Conservation (phyloP, 225 moss, liverwort and hornwort genomes). For the Pseudisothecium myosuroides region DNA sequence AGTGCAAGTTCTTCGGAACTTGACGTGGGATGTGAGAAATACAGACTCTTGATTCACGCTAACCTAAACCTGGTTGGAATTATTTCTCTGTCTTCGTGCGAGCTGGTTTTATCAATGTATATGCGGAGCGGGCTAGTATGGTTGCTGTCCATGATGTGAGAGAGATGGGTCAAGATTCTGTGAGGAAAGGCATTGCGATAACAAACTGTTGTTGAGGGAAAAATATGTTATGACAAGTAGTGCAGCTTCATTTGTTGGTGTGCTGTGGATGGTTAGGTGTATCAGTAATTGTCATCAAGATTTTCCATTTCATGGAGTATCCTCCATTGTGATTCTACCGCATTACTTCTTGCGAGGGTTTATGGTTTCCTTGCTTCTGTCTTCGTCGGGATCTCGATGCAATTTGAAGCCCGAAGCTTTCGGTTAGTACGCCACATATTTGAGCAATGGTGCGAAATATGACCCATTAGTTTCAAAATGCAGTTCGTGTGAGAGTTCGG, state of each 20-base stretch:
- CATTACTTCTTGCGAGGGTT: neutral
- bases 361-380: neutral
- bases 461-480: neutral
- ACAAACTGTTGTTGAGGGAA: neutral
- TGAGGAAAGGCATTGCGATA: neutral
- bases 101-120: neutral
- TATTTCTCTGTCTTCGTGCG: neutral
- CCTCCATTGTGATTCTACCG: neutral
- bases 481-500: neutral
- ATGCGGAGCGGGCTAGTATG: neutral
- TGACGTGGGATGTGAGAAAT: neutral
- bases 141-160: neutral
- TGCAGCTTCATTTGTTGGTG: neutral
- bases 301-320: too few species aligned
- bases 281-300: too few species aligned
- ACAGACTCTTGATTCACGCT: neutral
- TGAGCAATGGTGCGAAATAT: neutral
- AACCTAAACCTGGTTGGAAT: neutral
- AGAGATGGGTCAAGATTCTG: neutral
- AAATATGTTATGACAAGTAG: neutral
- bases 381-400: neutral
- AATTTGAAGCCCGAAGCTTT: neutral
- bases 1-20: neutral
- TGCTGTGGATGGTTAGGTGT: too few species aligned
- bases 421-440: neutral